Conservation (phyloP, 257 asterid species). For the Plantago elongata region DNA sequence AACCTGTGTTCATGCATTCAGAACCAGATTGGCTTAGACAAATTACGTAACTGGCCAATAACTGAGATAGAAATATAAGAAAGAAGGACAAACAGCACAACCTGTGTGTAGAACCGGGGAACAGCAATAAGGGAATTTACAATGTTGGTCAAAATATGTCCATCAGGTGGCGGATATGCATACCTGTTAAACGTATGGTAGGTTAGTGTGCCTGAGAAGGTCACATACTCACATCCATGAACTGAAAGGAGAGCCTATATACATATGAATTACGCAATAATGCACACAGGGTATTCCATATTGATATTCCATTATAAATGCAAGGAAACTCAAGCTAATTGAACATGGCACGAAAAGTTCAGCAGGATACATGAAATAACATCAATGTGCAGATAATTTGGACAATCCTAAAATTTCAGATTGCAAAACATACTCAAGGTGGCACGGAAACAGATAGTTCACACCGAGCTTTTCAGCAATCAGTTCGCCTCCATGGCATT, state of each 20-base stretch:
- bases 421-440: conserved; percentile 67
- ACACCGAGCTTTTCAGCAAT: conserved; percentile 83
- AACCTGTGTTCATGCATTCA: conserved; percentile 42
- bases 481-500: conserved; percentile 41
- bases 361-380: background rate
- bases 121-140: conserved; percentile 97
- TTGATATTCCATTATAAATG: background rate
- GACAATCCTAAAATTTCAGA: conserved; percentile 7
- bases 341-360: too few species aligned
- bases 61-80: background rate
- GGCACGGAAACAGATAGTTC: conserved; percentile 88
- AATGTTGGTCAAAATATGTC: conserved; percentile 80
- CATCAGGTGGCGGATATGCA: conserved; percentile 93
- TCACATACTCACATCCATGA: background rate
- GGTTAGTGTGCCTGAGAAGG: background rate
- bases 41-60: background rate
- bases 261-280: background rate
- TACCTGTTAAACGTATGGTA: conserved; percentile 41
- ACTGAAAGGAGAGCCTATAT: too few species aligned
- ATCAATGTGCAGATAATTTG: background rate
- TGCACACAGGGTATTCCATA: conserved; percentile 5
- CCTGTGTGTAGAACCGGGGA: conserved; percentile 97
- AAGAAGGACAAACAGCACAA: conserved; percentile 18
- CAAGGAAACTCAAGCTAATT: background rate
- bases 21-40: conserved; percentile 1